Evolutionary conservation across 257 asterid genomes (phyloP), one percentile per base, ranked within the genome.

Genomic region (Nicotiana benthamiana): DNA sequence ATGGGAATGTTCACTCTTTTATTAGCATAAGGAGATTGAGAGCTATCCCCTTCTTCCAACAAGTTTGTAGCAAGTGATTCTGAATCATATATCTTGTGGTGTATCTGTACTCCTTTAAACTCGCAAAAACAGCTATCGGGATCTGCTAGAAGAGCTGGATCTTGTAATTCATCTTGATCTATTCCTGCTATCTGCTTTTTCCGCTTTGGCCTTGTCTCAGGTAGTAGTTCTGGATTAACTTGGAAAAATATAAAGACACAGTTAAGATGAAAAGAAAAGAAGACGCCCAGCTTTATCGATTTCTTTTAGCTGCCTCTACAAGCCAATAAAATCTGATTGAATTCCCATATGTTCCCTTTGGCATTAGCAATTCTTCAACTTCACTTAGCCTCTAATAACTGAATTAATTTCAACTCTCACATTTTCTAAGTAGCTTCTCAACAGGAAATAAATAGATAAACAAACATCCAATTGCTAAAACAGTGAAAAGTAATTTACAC

Each of bases 101-200:
- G 99, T 84, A 95, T 79, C 82, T 88, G 87, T 65, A 95, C 95
- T 83, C 97, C 98, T 63, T 90, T 93, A 74, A 95, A 92, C 84
- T 92, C 94, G 36, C 97, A 92, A 84, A 95, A 95, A 75, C 86
- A 91, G 81, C 99, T 95, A 79, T 93, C 99, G 0, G 96, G 79
- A 82, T 95, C 98, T 76, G 97, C 98, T 83, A 95, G 63, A 79
- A 65, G 60, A 6, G 86, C 30, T 32, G 98, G 91, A 72, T 93
- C 99, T 79, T 89, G 92, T 78, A 92, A 75, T 83, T 93, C 97
- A 60, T 92, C 99, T 84, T 91, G 88, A 82, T 91, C 93, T 27
- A 90, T 59, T 60, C 93, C 94, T 30, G 93, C 94, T 80, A 90
- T 72, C 83, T 82, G 87, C 17, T 84, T 82, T 83, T 82, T 90